Evolutionary conservation across 1,284 basidiomycete species (phyloP), one percentile per base, ranked within the genome.

Genomic region (Sporisorium graminicola): DNA sequence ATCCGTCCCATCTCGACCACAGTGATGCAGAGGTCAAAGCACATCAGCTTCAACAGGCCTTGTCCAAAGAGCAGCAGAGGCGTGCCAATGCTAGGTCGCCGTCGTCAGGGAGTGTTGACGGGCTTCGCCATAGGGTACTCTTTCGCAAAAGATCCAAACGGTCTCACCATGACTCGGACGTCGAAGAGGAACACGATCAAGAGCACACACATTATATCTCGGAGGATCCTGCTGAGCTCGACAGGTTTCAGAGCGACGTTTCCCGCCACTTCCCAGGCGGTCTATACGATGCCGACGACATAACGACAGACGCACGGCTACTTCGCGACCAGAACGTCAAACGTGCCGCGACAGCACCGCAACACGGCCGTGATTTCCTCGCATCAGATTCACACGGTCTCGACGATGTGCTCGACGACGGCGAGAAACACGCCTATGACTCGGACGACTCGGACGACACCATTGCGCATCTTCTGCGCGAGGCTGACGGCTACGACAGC

Each of bases 361-460:
- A 31, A 5, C 37, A 42, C 1, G 58, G 53, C 6, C 14, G 35
- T 1, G 60, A 68, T 22, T 24, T 61, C 12, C 49, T 56, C n/a
- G 55, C 50, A 8, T 24, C 44, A 12, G 40, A 22, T n/a, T 33
- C 24, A 7, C 35, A 58, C 44, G 22, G 47, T 4, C 27, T 52
- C 2, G 64, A 63, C 5, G 60, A 66, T 5, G 4, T 46, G 9
- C 44, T 64, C 2, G 14, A 53, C 13, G 65, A 57, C 1, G 55
- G 40, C 14, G 33, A 52, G 12, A 54, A 46, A 10, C 59, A 51
- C 14, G 59, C 61, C 3, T 72, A 65, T 31, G 71, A 77, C 26
- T 74, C 75, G 22, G 71, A 70, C 43, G 66, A 60, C 14, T 77
- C 75, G 13, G 70, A 74, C 62, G 71, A 77, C 22, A 70, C 75